Conservation (phyloP, 78 protist genomes). For the Dictyostelium brefeldianum region DNA sequence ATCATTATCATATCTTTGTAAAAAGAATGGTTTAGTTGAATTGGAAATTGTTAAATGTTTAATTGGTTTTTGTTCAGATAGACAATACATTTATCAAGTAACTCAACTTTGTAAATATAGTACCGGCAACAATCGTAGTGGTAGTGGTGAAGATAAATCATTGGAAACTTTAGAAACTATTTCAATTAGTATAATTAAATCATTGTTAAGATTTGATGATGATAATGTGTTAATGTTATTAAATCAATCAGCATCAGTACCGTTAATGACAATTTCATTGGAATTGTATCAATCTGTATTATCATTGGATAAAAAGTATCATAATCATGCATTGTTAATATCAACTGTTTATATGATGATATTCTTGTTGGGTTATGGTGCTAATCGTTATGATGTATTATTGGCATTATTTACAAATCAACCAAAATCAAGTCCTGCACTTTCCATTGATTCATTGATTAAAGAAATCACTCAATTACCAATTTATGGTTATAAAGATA, state of each 20-base stretch:
- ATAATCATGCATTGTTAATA: not conserved
- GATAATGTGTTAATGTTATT: not conserved
- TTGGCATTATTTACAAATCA: not conserved
- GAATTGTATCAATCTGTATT: not conserved
- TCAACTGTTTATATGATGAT: constrained; percentile 34
- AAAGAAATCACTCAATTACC: not conserved
- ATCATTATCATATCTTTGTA: not conserved
- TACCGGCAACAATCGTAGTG: too few species aligned
- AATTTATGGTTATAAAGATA: not conserved
- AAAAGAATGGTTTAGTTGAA: constrained; percentile 20
- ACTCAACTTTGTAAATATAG: not conserved
- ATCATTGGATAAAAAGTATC: not conserved
- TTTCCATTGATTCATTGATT: not conserved
- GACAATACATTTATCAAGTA: constrained; percentile 45
- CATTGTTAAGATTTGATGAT: constrained; percentile 37
- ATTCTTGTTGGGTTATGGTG: constrained; percentile 42
- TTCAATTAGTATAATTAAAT: constrained; percentile 33
- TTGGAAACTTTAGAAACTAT: not conserved
- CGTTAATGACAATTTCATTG: not conserved
- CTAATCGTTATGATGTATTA: constrained; percentile 45
- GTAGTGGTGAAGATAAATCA: not conserved
- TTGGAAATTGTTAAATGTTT: constrained; percentile 1
- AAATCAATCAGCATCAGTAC: not conserved
- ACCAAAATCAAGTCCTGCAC: not conserved
- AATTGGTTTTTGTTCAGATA: constrained; percentile 28